Base-by-base conservation (phyloP, 768 basidiomycete species). In the Psilocybe cubensis region DNA sequence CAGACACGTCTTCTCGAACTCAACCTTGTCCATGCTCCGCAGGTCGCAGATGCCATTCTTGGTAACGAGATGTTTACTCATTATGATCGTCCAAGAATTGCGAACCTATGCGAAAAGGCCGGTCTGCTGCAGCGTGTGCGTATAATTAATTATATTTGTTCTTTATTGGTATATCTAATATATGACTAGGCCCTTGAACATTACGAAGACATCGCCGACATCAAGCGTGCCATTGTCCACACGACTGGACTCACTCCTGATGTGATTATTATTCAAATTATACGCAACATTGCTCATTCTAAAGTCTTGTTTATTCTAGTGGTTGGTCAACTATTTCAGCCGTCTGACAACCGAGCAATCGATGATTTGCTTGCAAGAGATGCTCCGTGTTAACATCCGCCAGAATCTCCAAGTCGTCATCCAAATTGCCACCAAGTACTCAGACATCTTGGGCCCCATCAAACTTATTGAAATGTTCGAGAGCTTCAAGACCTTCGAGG, bases 381-480 rank as follows among this genome's bases (percentile, higher is more conserved):
- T 98, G 97, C 83, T 99, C 52, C 83, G 87, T 44, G 86, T 96
- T 64, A 98, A 99, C 75, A 97, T 99, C 63, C 91, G 96, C 44
- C 96, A 98, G 77, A 99, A 98, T 74, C 79, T 98, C 38, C 94
- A 97, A 68, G 85, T 96, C 51, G 97, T 95, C 48, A 90, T 98
- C 54, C 96, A 98, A 74, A 93, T 98, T 63, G 95, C 96, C 14
- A 98, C 96, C 54, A 98, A 98, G 76, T 99, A 98, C 74, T 98
- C 96, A 6, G 97, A 98, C 64, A 91, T 99, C 55, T 85, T 99
- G 48, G 97, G 97, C 1, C 94, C 97, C 24, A 89, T 97, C 73
- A 96, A 96, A 74, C 80, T 99, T 52, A 98, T 99, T 64, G 97
- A 98, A 76, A 91, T 98, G 86, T 98, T 98, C 60, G 96, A 99